These are phyloP conservation scores for Leucoagaricus sp. DNA, from an alignment of 1,284 basidiomycete species.

Conservation along the genomic window DNA sequence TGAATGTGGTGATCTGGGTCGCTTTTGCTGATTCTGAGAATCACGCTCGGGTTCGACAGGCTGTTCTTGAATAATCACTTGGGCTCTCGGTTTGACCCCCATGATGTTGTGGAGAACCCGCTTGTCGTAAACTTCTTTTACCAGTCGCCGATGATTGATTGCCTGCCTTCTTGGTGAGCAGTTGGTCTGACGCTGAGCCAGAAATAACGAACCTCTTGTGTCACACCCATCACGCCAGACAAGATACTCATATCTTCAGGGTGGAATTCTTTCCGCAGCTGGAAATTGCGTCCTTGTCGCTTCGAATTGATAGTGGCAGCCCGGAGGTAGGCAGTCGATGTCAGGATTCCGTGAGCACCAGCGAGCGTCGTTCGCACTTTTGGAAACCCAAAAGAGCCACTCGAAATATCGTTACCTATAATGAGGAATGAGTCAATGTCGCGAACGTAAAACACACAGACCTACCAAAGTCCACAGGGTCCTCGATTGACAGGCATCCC, in stretches of 20 bases:
- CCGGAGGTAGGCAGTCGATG: slow-evolving; percentile 59
- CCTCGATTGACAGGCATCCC: slow-evolving; percentile 84
- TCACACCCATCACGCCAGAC: slow-evolving; percentile 79
- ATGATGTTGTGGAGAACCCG: slow-evolving; percentile 63
- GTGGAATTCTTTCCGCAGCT: slow-evolving; percentile 46
- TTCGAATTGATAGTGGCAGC: slow-evolving; percentile 61
- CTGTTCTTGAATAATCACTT: slow-evolving; percentile 21
- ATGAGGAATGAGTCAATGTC: slow-evolving; percentile 5
- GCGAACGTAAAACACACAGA: slow-evolving; percentile 21
- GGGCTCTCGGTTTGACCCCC: slow-evolving; percentile 43
- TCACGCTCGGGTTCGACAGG: slow-evolving; percentile 13
- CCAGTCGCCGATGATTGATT: slow-evolving; percentile 67
- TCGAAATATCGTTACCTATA: slow-evolving; percentile 91
- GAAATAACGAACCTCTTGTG: slow-evolving; percentile 66
- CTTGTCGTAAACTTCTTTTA: slow-evolving; percentile 71
- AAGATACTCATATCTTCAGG: slow-evolving; percentile 79
- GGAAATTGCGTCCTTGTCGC: slow-evolving; percentile 46
- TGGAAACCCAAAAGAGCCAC: slow-evolving; percentile 83
- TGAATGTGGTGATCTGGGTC: slow-evolving; percentile 8
- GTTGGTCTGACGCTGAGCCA: slow-evolving; percentile 12
- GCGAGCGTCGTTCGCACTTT: slow-evolving; percentile 83
- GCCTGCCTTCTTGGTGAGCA: slow-evolving; percentile 44
- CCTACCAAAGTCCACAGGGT: slow-evolving; percentile 90
- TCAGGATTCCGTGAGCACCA: slow-evolving; percentile 86
- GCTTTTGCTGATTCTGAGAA: slow-evolving; percentile 10